Evolutionary conservation across 2,329 filamentous ascomycete genomes (phyloP).

Genomic region (Fusarium pseudograminearum): DNA sequence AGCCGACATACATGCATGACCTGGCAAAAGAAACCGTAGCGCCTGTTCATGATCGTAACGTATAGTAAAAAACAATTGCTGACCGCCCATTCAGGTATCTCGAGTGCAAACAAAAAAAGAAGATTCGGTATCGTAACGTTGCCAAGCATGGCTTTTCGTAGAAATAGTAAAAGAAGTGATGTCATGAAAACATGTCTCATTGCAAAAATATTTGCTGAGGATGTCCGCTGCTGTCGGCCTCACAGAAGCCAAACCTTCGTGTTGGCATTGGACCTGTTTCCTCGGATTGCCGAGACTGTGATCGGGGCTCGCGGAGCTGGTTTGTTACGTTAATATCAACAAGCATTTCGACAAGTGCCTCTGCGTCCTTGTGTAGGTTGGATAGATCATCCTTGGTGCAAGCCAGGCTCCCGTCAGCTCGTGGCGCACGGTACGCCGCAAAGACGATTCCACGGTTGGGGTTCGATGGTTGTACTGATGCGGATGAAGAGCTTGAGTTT

Average conservation of each 20-base stretch:
- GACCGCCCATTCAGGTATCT: constrained; percentile 49
- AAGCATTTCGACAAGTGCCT: constrained; percentile 65
- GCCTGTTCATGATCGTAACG: constrained; percentile 48
- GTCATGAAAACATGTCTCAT: constrained; percentile 22
- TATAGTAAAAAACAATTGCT: constrained; percentile 39
- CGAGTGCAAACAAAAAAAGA: constrained; percentile 37
- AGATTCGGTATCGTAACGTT: constrained; percentile 14
- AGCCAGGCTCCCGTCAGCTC: constrained; percentile 52
- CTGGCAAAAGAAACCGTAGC: constrained; percentile 39
- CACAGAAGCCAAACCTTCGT: constrained; percentile 29
- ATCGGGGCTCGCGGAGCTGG: constrained; percentile 50
- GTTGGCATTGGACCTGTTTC: constrained; percentile 57
- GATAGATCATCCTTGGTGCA: constrained; percentile 58
- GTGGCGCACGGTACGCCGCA: constrained; percentile 65
- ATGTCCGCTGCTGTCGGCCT: background rate
- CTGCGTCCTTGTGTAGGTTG: constrained; percentile 62
- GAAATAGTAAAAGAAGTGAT: constrained; percentile 20
- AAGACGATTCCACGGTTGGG: constrained; percentile 67
- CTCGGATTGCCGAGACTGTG: constrained; percentile 46
- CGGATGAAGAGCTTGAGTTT: constrained; percentile 46
- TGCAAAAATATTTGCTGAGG: background rate
- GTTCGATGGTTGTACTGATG: constrained; percentile 39
- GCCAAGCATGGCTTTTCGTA: constrained; percentile 7
- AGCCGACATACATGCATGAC: constrained; percentile 16
- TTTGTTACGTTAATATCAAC: constrained; percentile 62